Percentiles rank a stretch among this genome's conserved stretches.
Evolutionary conservation across 2,329 filamentous ascomycete species (phyloP).

Genomic region (Lachnellula hyalina): DNA sequence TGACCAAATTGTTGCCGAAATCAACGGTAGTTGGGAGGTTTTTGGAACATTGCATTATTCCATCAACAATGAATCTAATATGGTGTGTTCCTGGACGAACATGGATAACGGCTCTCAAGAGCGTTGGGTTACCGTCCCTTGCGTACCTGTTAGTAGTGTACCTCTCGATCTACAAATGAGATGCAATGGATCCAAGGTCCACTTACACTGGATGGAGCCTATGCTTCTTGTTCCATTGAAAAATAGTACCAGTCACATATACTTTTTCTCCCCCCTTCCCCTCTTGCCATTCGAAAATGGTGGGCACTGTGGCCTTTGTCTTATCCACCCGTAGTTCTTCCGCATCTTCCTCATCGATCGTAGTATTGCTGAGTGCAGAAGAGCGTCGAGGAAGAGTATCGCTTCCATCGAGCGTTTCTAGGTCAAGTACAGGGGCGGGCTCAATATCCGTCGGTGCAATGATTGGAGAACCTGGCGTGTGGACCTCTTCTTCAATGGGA

Average conservation of each 20-base stretch:
- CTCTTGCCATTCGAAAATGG: slow-evolving; percentile 73
- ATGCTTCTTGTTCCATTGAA: slow-evolving; percentile 95
- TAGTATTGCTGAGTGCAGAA: slow-evolving; percentile 55
- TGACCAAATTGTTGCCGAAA: slow-evolving; percentile 95
- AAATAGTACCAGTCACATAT: slow-evolving; percentile 96
- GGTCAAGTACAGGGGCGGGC: slow-evolving; percentile 23
- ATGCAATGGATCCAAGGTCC: neutral
- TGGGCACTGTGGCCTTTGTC: slow-evolving; percentile 74
- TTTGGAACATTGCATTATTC: slow-evolving; percentile 83
- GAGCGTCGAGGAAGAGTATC: slow-evolving; percentile 42
- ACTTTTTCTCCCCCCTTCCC: slow-evolving; percentile 72
- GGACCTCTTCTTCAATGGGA: slow-evolving; percentile 86
- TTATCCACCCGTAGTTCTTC: slow-evolving; percentile 74
- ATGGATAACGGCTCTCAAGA: slow-evolving; percentile 72
- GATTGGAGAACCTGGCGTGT: slow-evolving; percentile 86
- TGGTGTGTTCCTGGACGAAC: slow-evolving; percentile 93
- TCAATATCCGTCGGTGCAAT: slow-evolving; percentile 60
- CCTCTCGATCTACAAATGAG: neutral
- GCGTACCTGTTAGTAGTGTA: slow-evolving; percentile 9
- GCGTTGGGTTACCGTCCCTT: slow-evolving; percentile 45
- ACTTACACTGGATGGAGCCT: slow-evolving; percentile 75
- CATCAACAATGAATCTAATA: slow-evolving; percentile 92
- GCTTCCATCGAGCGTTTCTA: slow-evolving; percentile 48
- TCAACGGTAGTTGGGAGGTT: slow-evolving; percentile 91
- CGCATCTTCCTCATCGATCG: slow-evolving; percentile 74